Evolutionary conservation across 1,284 basidiomycete genomes (phyloP), one percentile per base, ranked within the genome.

Genomic region (Leccinum pallidistipes): DNA sequence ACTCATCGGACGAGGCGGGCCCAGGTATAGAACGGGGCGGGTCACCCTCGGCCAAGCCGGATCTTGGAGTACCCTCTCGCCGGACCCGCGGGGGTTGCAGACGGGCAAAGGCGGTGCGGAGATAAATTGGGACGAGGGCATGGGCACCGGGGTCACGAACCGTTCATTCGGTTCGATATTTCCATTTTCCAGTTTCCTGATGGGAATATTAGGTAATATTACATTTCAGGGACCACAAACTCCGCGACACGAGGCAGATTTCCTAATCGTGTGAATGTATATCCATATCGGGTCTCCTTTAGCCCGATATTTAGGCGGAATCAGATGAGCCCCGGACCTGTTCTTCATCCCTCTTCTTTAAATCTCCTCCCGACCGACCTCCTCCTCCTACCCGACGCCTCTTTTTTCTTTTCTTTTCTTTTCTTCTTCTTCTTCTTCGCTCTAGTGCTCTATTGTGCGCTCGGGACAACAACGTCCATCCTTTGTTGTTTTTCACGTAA

Each of bases 401-500:
- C 69, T 73, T 78, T 75, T 66, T 71, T 56, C 55, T 64, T 60
- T 64, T 47, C 27, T 67, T 59, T 66, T 68, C 70, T 73, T 77
- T 73, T 65, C 62, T 65, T 62, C 65, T 50, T n/a, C 24, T 27
- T 71, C 67, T 72, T 66, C 71, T 70, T 69, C 68, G 65, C 68
- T 65, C 66, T 73, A 66, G 68, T 73, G 66, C 57, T 68, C 68
- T 71, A 66, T 69, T 77, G 73, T 74, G 73, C 69, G 71, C 58
- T 66, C 66, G 71, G 73, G 70, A 69, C 71, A 65, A 69, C 73
- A 70, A 73, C 73, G 57, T 70, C 67, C 62, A 56, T 58, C 67
- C 66, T 61, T 74, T 70, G 68, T 73, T 69, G 69, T 68, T 70
- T 72, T 52, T 74, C 70, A 72, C 70, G 74, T 75, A 74, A 76